Base-by-base conservation (phyloP, 2,329 filamentous ascomycete genomes). In the Paramyrothecium sp. region DNA sequence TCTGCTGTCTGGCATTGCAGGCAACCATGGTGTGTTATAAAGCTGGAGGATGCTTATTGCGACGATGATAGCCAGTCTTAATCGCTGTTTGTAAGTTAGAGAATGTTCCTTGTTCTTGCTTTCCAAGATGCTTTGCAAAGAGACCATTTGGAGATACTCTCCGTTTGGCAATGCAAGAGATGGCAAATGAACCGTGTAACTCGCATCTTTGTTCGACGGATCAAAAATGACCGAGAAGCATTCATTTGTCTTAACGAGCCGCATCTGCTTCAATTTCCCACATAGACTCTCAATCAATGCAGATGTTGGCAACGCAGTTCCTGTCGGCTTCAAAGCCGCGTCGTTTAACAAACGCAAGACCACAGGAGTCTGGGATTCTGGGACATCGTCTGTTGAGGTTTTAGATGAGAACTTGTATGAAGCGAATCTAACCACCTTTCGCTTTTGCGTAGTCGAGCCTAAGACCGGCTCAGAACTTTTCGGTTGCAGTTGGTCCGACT, bases 11-110 rank as follows among this genome's bases (percentile, higher is more conserved):
- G 61, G 20, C 1, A 3, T 46, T 3, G 55, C 59, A 2, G 57
- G 51, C 3, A 63, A 56, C 61, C 61, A 63, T 3, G 57, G 59
- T 0, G 61, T 61, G 3, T 63, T 63, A n/a, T 60, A 61, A 3
- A 63, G 17, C 17, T 63, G 61, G 3, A 63, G 56, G 2, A 61
- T 59, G 33, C 56, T 62, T 1, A 55, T 61, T 1, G 61, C 54
- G 3, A 63, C 48, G 2, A 57, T 53, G 1, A 63, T 57, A 4
- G 61, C 59, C 19, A 63, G 60, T 2, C 3, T 30, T 17, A 55
- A 19, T 17, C 52, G 61, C 5, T 61, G 55, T 2, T 38, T 23
- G 4, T 58, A 44, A 0, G 51, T 8, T 0, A 63, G 51, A 1
- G 57, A 59, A 0, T 23, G 23, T 0, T 53, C 26, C 1, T 54